A percentile compares a stretch with the other conserved stretches of the same genome.
Conservation (phyloP, 179 eudicot species). For the Pouteria campechiana region DNA sequence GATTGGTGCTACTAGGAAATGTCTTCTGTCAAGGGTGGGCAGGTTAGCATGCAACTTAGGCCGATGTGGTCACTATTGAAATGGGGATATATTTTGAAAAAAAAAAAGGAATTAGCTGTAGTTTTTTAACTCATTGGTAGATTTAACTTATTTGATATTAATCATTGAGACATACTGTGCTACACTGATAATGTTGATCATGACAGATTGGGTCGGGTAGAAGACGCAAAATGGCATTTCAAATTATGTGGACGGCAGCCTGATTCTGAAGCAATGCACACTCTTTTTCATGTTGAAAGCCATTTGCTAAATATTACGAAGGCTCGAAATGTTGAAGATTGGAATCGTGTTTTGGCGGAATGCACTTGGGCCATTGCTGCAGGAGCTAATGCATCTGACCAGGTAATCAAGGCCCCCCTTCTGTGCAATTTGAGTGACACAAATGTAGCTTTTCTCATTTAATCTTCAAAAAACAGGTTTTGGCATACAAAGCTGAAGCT, state of each 20-base stretch:
- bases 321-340: conserved; percentile 36
- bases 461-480: conserved; percentile 13
- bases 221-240: conserved; percentile 34
- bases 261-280: conserved; percentile 38
- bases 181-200: not conserved
- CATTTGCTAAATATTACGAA: conserved; percentile 36
- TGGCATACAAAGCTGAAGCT: conserved; percentile 60
- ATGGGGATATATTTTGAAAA: too few relatives aligned
- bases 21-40: too few relatives aligned
- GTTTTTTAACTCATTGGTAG: too few relatives aligned
- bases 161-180: too few relatives aligned
- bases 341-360: conserved; percentile 37
- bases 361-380: conserved; percentile 23
- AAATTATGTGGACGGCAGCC: conserved; percentile 32
- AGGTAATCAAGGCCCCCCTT: conserved; percentile 22
- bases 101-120: too few relatives aligned
- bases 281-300: conserved; percentile 24
- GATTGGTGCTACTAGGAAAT: too few relatives aligned
- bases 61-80: too few relatives aligned
- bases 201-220: conserved; percentile 42
- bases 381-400: conserved; percentile 70
- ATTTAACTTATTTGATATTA: too few relatives aligned
- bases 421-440: not conserved
- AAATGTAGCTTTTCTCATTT: not conserved
- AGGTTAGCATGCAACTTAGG: too few relatives aligned